Evolutionary conservation across 495 filamentous ascomycete species (phyloP).

Genomic region (Cryomyces minteri): DNA sequence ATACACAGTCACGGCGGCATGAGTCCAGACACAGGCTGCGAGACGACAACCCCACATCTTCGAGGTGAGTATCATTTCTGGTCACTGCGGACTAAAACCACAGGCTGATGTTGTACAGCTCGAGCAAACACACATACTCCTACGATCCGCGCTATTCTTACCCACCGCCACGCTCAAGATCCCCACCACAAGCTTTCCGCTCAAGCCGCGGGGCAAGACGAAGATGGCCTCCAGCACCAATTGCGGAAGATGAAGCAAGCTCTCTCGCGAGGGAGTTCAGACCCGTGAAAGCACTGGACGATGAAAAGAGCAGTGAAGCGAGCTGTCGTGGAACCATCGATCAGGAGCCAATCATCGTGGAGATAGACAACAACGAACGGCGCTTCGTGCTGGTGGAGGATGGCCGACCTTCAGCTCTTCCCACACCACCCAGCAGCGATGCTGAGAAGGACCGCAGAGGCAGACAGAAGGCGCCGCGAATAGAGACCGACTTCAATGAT

Average conservation of each 20-base stretch:
- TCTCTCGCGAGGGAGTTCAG: conserved; percentile 16
- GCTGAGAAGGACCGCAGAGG: conserved; percentile 8
- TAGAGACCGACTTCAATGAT: conserved; percentile 13
- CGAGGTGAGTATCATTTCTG: not conserved
- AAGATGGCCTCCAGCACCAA: conserved; percentile 17
- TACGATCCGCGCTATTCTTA: conserved; percentile 11
- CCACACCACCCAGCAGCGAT: conserved; percentile 9
- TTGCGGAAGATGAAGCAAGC: conserved; percentile 18
- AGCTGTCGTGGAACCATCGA: conserved; percentile 18
- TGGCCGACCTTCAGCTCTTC: not conserved
- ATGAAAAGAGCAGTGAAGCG: conserved; percentile 11
- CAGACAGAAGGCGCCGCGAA: conserved; percentile 10
- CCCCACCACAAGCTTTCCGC: conserved; percentile 3
- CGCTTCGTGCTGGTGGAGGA: conserved; percentile 15
- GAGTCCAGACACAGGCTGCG: not conserved
- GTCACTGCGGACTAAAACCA: not conserved
- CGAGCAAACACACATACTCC: not conserved
- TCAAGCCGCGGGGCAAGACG: conserved; percentile 3
- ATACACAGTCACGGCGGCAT: not conserved
- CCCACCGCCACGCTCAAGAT: conserved; percentile 8
- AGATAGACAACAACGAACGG: conserved; percentile 13
- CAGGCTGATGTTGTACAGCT: not conserved
- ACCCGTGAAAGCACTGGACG: conserved; percentile 4
- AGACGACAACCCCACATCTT: not conserved
- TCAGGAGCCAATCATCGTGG: conserved; percentile 22